Conservation (phyloP, 345 rosid genomes). For the Laguncularia racemosa region DNA sequence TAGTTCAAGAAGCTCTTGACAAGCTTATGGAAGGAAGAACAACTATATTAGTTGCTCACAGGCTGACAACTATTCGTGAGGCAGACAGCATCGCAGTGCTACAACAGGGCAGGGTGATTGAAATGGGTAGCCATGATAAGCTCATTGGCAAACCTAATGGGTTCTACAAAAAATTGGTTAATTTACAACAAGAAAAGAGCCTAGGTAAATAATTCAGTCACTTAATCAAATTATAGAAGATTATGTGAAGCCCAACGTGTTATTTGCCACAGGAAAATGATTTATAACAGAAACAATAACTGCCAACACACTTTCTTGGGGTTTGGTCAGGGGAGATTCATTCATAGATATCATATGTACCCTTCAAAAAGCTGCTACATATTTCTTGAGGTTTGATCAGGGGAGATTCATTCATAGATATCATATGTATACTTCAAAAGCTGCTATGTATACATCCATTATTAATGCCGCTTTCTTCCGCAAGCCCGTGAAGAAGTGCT, state of each 20-base stretch:
- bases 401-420: not conserved
- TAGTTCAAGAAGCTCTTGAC: conserved; percentile 73
- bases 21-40: conserved; percentile 71
- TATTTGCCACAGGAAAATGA: too few relatives aligned
- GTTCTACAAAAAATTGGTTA: conserved; percentile 49
- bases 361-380: too few relatives aligned
- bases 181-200: conserved; percentile 36
- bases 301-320: too few relatives aligned
- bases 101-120: conserved; percentile 53
- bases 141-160: conserved; percentile 40
- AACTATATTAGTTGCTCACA: conserved; percentile 70
- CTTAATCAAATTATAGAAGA: not conserved
- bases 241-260: too few relatives aligned
- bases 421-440: too few relatives aligned
- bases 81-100: conserved; percentile 59
- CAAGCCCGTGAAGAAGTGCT: too few relatives aligned
- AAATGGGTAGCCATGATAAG: conserved; percentile 63
- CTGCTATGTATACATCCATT: too few relatives aligned
- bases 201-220: not conserved
- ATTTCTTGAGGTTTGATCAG: not conserved
- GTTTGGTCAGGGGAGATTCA: not conserved
- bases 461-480: too few relatives aligned
- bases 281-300: too few relatives aligned
- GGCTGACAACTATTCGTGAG: conserved; percentile 56
- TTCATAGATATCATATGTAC: too few relatives aligned